Evolutionary conservation across 805 yeast genomes (phyloP), one percentile per base, ranked within the genome.

Genomic region (Sugiyamaella americana): DNA sequence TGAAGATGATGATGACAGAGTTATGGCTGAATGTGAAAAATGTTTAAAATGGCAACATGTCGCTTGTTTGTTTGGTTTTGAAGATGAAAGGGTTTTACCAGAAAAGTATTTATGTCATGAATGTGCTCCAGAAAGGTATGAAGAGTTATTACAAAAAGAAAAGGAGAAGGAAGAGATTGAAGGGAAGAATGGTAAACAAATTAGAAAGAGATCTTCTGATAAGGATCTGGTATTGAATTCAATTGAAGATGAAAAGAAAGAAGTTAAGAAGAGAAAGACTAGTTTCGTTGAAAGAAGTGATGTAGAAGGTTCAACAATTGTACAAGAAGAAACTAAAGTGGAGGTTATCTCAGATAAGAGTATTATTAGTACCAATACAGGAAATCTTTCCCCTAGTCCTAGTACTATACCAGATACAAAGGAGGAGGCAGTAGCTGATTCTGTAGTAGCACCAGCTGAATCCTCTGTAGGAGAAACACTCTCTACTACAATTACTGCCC

Each of bases 31-130:
- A 59, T 82, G 89, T 63, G 86, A 79, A 41, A 58, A 63, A 30
- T 82, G 89, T 59, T 58, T 68, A 42, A 72, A 79, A 3, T 82
- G 87, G 87, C 89, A 82, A 61, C 89, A 82, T 58, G 73, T 79
- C 13, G 64, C 58, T 47, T 82, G 89, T 58, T 72, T 79, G 71
- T 72, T 80, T 38, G 78, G 72, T 39, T 59, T 66, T 5, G 62
- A 66, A 17, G 65, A 62, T 47, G 64, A 58, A 43, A 61, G 59
- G 35, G 64, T 63, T 39, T 69, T 80, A 3, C 85, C 86, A 0
- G 70, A 76, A 13, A 56, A 66, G 22, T 82, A 82, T 60, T 44
- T 55, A 20, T 82, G 88, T 61, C 69, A 72, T 51, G 63, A 67
- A 21, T 82, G 87, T 59, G 68, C 65, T 46, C 71, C 72, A 26